phyloP scores from a whole-genome alignment of 73 alveolate species.

The Effrenium voratum region DNA sequence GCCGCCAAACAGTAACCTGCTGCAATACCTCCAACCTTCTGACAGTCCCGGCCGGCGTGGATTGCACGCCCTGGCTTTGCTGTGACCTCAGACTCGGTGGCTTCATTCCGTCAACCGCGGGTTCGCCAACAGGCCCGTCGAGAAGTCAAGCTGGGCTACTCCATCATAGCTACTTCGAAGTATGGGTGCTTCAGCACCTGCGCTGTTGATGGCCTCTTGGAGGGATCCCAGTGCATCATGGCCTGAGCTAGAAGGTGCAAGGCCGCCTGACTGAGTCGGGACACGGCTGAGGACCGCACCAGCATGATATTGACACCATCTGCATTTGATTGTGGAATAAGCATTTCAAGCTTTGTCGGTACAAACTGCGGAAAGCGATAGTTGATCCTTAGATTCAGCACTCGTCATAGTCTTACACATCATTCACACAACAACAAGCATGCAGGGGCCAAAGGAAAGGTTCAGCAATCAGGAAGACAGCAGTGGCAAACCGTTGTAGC shows the following conservation, averaged over 20 bases:
- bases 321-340: slow-evolving; percentile 97
- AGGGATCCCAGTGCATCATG: slow-evolving; percentile 99
- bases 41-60: too few relatives aligned
- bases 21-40: too few relatives aligned
- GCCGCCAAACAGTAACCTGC: too few relatives aligned
- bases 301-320: slow-evolving; percentile 98
- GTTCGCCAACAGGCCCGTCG: too few relatives aligned
- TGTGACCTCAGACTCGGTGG: too few relatives aligned
- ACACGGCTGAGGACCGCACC: slow-evolving; percentile 95
- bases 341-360: slow-evolving; percentile 95
- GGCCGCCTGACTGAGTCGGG: background rate
- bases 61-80: too few relatives aligned
- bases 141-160: too few relatives aligned
- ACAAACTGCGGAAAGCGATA: slow-evolving; percentile 96
- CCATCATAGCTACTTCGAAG: slow-evolving; percentile 95
- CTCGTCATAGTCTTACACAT: background rate
- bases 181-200: slow-evolving; percentile 97
- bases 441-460: too few relatives aligned
- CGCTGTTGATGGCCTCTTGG: slow-evolving; percentile 98
- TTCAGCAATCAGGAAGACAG: too few relatives aligned
- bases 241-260: background rate
- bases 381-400: background rate
- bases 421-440: too few relatives aligned
- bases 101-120: too few relatives aligned
- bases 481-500: too few relatives aligned